phyloP scores from a whole-genome alignment of 768 basidiomycete species.

The Coprinellus micaceus region DNA sequence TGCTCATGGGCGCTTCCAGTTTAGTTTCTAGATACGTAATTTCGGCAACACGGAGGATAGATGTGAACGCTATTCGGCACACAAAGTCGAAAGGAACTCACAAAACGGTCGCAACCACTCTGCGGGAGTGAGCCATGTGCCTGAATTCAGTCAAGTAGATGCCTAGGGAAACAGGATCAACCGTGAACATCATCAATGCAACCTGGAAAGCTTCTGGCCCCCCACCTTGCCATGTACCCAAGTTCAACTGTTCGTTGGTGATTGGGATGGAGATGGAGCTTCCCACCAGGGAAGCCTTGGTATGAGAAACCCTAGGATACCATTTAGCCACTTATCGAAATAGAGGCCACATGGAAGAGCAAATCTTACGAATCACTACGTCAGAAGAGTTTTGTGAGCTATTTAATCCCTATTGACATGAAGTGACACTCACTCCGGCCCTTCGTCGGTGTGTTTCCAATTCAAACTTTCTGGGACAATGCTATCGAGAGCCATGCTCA shows the following conservation, averaged over 20 bases:
- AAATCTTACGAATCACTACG: slow-evolving; percentile 68
- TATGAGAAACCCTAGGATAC: slow-evolving; percentile 75
- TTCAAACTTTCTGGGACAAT: slow-evolving; percentile 81
- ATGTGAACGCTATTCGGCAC: neutral
- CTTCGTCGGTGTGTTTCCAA: slow-evolving; percentile 90
- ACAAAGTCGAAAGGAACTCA: slow-evolving; percentile 29
- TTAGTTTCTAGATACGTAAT: slow-evolving; percentile 3
- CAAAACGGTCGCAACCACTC: slow-evolving; percentile 80
- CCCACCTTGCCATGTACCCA: slow-evolving; percentile 94
- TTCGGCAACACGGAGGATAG: neutral
- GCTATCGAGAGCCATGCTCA: slow-evolving; percentile 90
- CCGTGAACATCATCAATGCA: neutral
- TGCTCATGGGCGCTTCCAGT: neutral
- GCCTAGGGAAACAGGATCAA: slow-evolving; percentile 34
- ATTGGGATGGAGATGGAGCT: slow-evolving; percentile 82
- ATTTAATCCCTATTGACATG: too few species aligned
- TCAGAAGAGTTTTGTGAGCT: neutral
- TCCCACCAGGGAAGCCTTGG: slow-evolving; percentile 84
- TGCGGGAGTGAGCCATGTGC: slow-evolving; percentile 58
- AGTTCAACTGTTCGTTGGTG: slow-evolving; percentile 67
- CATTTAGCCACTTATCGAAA: neutral
- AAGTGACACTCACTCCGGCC: slow-evolving; percentile 66
- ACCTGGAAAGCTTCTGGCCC: neutral
- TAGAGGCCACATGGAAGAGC: neutral
- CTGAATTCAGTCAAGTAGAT: slow-evolving; percentile 89